A percentile compares a stretch with the other conserved stretches of the same genome.
Conservation (phyloP, 2,329 filamentous ascomycete genomes). For the Neopestalotiopsis sp. region DNA sequence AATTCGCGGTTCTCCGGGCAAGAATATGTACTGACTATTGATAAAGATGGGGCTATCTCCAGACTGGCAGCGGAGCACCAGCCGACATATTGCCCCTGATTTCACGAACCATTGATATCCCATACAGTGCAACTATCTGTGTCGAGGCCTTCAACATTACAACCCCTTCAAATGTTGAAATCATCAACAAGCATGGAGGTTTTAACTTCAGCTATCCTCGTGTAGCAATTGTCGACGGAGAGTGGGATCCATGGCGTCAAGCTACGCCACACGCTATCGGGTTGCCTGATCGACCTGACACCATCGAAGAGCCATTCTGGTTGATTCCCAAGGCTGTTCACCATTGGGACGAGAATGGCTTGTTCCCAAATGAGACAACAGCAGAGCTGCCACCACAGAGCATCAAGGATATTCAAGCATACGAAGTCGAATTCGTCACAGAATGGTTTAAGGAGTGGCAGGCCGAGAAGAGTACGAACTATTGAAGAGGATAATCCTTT, state of each 20-base stretch:
- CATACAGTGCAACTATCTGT: conserved; percentile 68
- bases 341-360: conserved; percentile 78
- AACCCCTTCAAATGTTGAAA: conserved; percentile 62
- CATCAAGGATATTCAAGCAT: conserved; percentile 62
- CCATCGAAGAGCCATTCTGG: conserved; percentile 71
- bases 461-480: conserved; percentile 12
- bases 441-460: conserved; percentile 70
- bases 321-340: conserved; percentile 77
- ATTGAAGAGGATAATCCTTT: neutral
- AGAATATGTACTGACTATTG: conserved; percentile 22
- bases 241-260: conserved; percentile 80
- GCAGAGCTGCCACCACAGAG: conserved; percentile 60
- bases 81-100: conserved; percentile 68
- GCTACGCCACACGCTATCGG: conserved; percentile 74
- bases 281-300: conserved; percentile 61
- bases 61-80: conserved; percentile 74
- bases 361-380: conserved; percentile 67
- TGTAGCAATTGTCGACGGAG: conserved; percentile 78
- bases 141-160: conserved; percentile 72
- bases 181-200: conserved; percentile 79
- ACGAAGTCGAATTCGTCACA: conserved; percentile 66
- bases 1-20: neutral
- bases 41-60: conserved; percentile 76
- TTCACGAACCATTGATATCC: conserved; percentile 70
- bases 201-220: conserved; percentile 75